Conservation (phyloP, 345 rosid genomes). For the Citrus trifoliata region DNA sequence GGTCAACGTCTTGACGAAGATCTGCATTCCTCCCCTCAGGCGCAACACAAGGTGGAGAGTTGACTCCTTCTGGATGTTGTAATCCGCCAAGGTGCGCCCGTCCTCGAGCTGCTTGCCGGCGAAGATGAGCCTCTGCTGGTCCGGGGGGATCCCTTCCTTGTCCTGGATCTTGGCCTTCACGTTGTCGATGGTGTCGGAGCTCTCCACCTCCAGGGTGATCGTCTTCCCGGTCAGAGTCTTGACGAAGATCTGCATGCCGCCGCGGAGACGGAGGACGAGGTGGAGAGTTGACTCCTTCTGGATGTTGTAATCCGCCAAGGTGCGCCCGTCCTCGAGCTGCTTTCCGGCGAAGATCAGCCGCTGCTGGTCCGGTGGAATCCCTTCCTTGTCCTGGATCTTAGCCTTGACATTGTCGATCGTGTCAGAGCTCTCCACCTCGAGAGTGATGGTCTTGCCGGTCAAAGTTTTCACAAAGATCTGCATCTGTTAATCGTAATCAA, state of each 20-base stretch:
- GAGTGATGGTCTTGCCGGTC: slow-evolving; percentile 18
- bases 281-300: slow-evolving; percentile 34
- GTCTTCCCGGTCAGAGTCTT: slow-evolving; percentile 17
- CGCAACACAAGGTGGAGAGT: slow-evolving; percentile 7
- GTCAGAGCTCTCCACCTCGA: slow-evolving; percentile 18
- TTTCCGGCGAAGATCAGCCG: slow-evolving; percentile 21
- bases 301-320: slow-evolving; percentile 33
- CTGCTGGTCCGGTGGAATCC: slow-evolving; percentile 39
- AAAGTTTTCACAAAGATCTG: slow-evolving; percentile 16
- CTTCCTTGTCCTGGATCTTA: slow-evolving; percentile 16
- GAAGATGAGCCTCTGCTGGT: slow-evolving; percentile 17
- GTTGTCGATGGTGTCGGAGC: slow-evolving; percentile 19
- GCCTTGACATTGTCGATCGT: slow-evolving; percentile 19
- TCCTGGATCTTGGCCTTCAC: slow-evolving; percentile 19
- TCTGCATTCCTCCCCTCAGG: slow-evolving; percentile 17
- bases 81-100: slow-evolving; percentile 16
- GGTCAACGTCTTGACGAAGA: slow-evolving; percentile 12
- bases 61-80: slow-evolving; percentile 16
- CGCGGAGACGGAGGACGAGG: slow-evolving; percentile 26
- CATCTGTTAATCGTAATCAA: neutral
- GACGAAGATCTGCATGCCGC: slow-evolving; percentile 25
- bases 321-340: slow-evolving; percentile 31
- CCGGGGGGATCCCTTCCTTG: slow-evolving; percentile 16
- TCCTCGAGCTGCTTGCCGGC: slow-evolving; percentile 18
- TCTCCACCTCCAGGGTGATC: slow-evolving; percentile 15